Evolutionary conservation across 2,329 filamentous ascomycete species (phyloP), one percentile per base, ranked within the genome.

Genomic region (Alternaria postmessia): DNA sequence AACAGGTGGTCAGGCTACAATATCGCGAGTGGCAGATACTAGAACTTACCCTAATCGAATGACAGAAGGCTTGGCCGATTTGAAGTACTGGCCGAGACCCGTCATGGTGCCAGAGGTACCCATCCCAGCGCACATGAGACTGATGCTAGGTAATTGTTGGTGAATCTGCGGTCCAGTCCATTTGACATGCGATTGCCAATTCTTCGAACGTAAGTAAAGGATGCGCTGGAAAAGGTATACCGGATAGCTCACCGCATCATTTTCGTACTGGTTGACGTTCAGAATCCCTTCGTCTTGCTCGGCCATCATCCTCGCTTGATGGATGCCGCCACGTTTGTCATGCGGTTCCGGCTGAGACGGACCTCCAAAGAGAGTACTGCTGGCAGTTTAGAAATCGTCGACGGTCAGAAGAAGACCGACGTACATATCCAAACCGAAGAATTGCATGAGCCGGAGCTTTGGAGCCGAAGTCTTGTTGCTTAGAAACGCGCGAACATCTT

Each of bases 151-250:
- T 0, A 88, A 69, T 54, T 88, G 86, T 54, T 77, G 81, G 47
- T 83, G 77, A 16, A 88, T 86, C 62, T 88, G 86, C 0, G 86
- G 84, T 0, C 86, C 86, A 0, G 86, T 88, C 86, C 86, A 88
- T 22, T 81, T 81, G 11, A 85, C 73, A 63, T 88, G 86, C 2
- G 86, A 77, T 67, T 81, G 79, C 82, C 83, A 86, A 58, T 86
- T 85, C 82, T 68, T 7, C 2, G 22, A n/a, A 51, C 12, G 6
- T 56, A 14, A 59, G 57, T 18, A 12, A 26, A 1, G 12, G 2
- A 1, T 14, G 3, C 3, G 6, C 2, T 24, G 20, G n/a, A 4
- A 18, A 41, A 9, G 1, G 4, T 30, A 39, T 5, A 5, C 11
- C 9, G n/a, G 16, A 9, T 46, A 28, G 38, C 63, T 42, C 59